Evolutionary conservation across 177 flowering plant species (phyloP), one percentile per base, ranked within the genome.

Genomic region (Telopea speciosissima): DNA sequence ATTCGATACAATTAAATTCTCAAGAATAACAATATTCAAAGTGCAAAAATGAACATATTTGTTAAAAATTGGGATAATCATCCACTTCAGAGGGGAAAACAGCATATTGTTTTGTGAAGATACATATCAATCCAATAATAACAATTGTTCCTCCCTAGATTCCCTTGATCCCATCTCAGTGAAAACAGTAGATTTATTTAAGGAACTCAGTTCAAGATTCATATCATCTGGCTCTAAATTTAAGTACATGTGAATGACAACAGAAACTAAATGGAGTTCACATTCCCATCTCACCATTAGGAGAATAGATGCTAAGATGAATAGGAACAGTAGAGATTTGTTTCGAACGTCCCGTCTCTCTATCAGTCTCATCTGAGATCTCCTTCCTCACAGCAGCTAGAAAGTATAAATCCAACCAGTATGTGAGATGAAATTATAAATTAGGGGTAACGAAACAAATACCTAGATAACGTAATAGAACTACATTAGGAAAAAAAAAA

Each of bases 341-440:
- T 77, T 83, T 90, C 31, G 76, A 8, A 12, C 88, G 85, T 23
- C 96, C 96, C 9, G 96, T 89, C 81, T 89, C 93, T 73, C 96
- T 75, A 80, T 90, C 96, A 69, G 96, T 90, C 79, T 90, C 96
- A 81, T 90, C 93, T 33, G 85, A 28, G 8, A 90, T 89, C 77
- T 90, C 96, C 79, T 87, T 75, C 77, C 93, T 83, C 73, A 90
- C 96, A 78, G 90, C 88, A 84, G 91, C 96, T 90, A 70, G 74
- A 86, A 17, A 65, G 14, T 4, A 69, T 22, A 70, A 65, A 10
- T 17, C 65, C 45, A 21, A 72, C 68, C 23, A 66, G 62, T 33
- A 44, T 17, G 16, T 66, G 24, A 65, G 28, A 21, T 19, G 25
- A 5, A 16, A 24, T 5, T 62, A 67, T 9, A 59, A 49, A 63